phyloP scores from a whole-genome alignment of 1,139 yeast species.

The Schizosaccharomyces versatilis region DNA sequence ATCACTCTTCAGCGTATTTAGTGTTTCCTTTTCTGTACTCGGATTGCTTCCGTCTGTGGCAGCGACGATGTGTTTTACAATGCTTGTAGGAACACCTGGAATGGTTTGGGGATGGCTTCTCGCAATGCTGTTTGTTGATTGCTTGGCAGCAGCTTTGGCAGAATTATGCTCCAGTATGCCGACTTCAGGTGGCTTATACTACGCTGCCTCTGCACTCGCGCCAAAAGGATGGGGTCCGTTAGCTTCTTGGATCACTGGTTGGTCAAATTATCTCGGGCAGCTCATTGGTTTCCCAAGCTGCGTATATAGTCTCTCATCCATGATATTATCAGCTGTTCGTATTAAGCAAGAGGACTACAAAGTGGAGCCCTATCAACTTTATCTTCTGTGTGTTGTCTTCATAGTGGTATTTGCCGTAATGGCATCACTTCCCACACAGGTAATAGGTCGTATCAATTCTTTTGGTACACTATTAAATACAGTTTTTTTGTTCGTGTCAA shows the following conservation, averaged over 20 bases:
- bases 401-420: constrained; percentile 29
- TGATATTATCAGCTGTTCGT: constrained; percentile 35
- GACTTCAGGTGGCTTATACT: constrained; percentile 43
- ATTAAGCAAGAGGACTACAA: constrained; percentile 20
- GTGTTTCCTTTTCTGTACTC: constrained; percentile 41
- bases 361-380: constrained; percentile 31
- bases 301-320: constrained; percentile 35
- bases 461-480: constrained; percentile 32
- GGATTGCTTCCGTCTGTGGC: constrained; percentile 49
- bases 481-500: constrained; percentile 32
- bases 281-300: constrained; percentile 42
- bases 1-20: constrained; percentile 34
- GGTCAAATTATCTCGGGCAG: constrained; percentile 17
- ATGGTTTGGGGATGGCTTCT: constrained; percentile 10
- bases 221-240: constrained; percentile 16
- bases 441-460: constrained; percentile 35
- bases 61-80: constrained; percentile 19
- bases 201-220: constrained; percentile 14
- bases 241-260: constrained; percentile 12
- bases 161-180: constrained; percentile 46
- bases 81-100: constrained; percentile 7
- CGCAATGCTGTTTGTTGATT: constrained; percentile 14
- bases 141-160: constrained; percentile 34
- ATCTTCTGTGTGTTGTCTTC: constrained; percentile 31
- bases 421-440: constrained; percentile 29